phyloP scores from a whole-genome alignment of 352 stramenopile species.

The Phytophthora aleatoria region DNA sequence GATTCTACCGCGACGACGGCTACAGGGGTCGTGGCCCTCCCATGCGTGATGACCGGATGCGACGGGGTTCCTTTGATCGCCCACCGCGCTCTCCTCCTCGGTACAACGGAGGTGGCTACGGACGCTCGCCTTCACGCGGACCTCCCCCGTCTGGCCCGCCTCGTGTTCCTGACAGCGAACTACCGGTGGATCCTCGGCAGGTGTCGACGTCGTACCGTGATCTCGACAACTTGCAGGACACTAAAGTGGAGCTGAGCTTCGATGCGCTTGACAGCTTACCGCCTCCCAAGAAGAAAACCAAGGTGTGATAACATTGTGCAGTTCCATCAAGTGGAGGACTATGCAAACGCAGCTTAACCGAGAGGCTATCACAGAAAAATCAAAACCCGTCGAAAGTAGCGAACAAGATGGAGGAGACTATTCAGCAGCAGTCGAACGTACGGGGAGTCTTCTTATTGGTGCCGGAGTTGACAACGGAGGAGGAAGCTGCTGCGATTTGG shows the following conservation, averaged over 20 bases:
- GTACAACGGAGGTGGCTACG: conserved; percentile 33
- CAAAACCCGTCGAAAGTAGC: conserved; percentile 25
- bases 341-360: conserved; percentile 14
- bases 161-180: conserved; percentile 61
- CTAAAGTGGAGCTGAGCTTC: conserved; percentile 86
- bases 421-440: conserved; percentile 27
- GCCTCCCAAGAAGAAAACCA: conserved; percentile 87
- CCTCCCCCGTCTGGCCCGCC: conserved; percentile 28
- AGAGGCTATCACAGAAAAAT: conserved; percentile 22
- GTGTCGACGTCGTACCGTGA: conserved; percentile 87
- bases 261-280: conserved; percentile 79
- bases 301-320: conserved; percentile 46
- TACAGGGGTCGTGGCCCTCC: conserved; percentile 60
- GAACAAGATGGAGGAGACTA: conserved; percentile 23
- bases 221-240: conserved; percentile 82
- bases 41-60: conserved; percentile 52
- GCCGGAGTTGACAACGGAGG: conserved; percentile 21
- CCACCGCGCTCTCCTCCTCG: conserved; percentile 44
- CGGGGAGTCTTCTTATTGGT: conserved; percentile 13
- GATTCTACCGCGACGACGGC: conserved; percentile 62
- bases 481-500: conserved; percentile 29
- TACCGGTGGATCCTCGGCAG: conserved; percentile 80
- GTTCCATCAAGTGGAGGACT: conserved; percentile 16
- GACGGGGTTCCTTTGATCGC: conserved; percentile 54
- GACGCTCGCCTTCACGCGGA: conserved; percentile 35